A percentile compares a stretch with the other conserved stretches of the same genome.
Conservation (phyloP, 192 early-diverging fungal species). For the Podila minutissima region DNA sequence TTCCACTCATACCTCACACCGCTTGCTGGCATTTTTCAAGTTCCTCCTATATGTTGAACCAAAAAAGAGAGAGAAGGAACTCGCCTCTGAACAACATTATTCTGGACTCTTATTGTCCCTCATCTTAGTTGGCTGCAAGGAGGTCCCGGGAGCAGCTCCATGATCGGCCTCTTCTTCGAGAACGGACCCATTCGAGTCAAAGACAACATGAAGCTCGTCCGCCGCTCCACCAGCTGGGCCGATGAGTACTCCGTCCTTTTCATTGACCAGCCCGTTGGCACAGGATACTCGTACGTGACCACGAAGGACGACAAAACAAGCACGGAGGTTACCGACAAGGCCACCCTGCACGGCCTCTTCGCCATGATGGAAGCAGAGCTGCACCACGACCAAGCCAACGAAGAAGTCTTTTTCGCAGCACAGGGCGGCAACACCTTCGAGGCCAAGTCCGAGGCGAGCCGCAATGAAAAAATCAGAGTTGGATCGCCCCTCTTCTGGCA, state of each 20-base stretch:
- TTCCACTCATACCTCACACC: not conserved
- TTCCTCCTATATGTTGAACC: not conserved
- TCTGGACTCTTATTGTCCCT: not conserved
- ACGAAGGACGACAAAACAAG: constrained; percentile 7
- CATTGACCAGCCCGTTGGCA: constrained; percentile 87
- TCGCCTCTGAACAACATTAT: not conserved
- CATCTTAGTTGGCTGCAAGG: constrained; percentile 77
- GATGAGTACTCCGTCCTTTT: constrained; percentile 78
- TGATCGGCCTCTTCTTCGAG: constrained; percentile 80
- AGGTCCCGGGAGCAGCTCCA: constrained; percentile 82
- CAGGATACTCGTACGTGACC: constrained; percentile 61
- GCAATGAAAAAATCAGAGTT: constrained; percentile 6
- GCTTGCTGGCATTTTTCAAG: not conserved
- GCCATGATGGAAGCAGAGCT: constrained; percentile 2
- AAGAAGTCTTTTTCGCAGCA: constrained; percentile 48
- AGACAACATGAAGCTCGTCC: constrained; percentile 61
- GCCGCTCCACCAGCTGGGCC: constrained; percentile 70
- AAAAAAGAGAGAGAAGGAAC: not conserved
- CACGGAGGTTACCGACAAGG: constrained; percentile 25
- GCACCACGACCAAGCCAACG: constrained; percentile 26
- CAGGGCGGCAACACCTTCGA: constrained; percentile 10
- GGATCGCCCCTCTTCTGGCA: constrained; percentile 51
- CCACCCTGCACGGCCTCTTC: constrained; percentile 22
- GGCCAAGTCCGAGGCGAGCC: constrained; percentile 1
- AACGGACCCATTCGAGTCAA: constrained; percentile 77